phyloP scores from a whole-genome alignment of 2,329 filamentous ascomycete species.

The Epichloe gansuensis region DNA sequence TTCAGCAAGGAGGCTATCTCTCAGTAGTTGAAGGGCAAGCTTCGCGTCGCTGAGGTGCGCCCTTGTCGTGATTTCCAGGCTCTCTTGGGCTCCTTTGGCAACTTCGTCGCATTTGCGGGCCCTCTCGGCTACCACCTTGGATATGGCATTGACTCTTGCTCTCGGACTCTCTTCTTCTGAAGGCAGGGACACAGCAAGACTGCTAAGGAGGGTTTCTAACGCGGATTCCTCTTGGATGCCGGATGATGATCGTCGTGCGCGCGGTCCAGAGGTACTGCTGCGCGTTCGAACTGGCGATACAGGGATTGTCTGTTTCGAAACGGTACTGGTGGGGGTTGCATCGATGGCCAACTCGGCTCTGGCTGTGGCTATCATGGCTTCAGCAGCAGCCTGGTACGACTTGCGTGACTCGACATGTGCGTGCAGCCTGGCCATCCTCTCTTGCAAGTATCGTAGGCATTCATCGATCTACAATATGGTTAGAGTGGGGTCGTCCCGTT shows the following conservation, averaged over 20 bases:
- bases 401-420: conserved; percentile 30
- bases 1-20: conserved; percentile 40
- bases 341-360: conserved; percentile 28
- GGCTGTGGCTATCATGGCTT: conserved; percentile 27
- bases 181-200: conserved; percentile 31
- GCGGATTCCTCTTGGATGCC: conserved; percentile 25
- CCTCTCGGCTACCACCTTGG: conserved; percentile 26
- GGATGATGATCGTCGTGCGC: conserved; percentile 23
- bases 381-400: conserved; percentile 30
- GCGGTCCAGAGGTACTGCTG: conserved; percentile 13
- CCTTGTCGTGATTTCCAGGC: conserved; percentile 32
- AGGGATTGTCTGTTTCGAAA: conserved; percentile 13
- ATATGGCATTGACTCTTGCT: conserved; percentile 19
- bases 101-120: conserved; percentile 30
- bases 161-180: conserved; percentile 13
- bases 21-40: conserved; percentile 34
- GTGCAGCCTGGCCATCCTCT: conserved; percentile 30
- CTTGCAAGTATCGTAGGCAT: conserved; percentile 38
- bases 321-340: conserved; percentile 11
- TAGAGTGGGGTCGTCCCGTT: conserved; percentile 6
- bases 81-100: conserved; percentile 31
- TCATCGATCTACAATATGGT: conserved; percentile 30
- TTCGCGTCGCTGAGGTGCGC: conserved; percentile 34
- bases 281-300: conserved; percentile 23
- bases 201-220: conserved; percentile 34